Base-by-base conservation (phyloP, 306 rosid species). In the Pterocarpus macrocarpus region DNA sequence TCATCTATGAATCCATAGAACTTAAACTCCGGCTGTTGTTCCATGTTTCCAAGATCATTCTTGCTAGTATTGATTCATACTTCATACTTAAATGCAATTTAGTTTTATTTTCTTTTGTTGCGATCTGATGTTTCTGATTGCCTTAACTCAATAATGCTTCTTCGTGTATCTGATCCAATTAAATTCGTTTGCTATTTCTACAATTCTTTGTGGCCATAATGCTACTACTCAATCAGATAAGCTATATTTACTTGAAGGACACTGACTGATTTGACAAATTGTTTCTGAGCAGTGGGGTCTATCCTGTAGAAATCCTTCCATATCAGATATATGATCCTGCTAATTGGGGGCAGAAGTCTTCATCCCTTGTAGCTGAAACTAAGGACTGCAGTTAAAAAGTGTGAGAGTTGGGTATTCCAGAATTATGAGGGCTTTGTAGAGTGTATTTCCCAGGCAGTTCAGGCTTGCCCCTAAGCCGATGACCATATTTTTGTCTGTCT, bases 261-360 rank as follows among this genome's bases (percentile, higher is more conserved):
- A 39, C 64, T 65, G 80, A 87, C 58, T 49, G 74, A 49, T 76
- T 78, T 82, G 64, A 75, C 63, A 5, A 22, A 64, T 72, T 77
- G 64, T 47, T 63, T 71, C 30, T 58, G 68, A 56, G 80, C 86
- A 87, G 93, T 56, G 92, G 95, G 61, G 79, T 82, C 68, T 91
- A 91, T 77, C 87, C 89, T 73, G 65, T 79, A 8, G 90, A 86
- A 57, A 86, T 85, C 81, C 81, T 93, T 86, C 94, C 89, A 9
- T 76, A 39, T 80, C 78, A 78, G 74, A 59, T 86, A 13, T 66
- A 84, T 55, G 75, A 78, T 77, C 74, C 81, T 17, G 45, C 17
- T 55, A 64, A 71, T 56, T 79, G 74, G 12, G 56, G 73, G 36
- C 76, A 77, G 17, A 85, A 77, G 15, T 12, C 85, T 10, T 65